Evolutionary conservation across 2,329 filamentous ascomycete species (phyloP).

Genomic region (Fusarium vanettenii): DNA sequence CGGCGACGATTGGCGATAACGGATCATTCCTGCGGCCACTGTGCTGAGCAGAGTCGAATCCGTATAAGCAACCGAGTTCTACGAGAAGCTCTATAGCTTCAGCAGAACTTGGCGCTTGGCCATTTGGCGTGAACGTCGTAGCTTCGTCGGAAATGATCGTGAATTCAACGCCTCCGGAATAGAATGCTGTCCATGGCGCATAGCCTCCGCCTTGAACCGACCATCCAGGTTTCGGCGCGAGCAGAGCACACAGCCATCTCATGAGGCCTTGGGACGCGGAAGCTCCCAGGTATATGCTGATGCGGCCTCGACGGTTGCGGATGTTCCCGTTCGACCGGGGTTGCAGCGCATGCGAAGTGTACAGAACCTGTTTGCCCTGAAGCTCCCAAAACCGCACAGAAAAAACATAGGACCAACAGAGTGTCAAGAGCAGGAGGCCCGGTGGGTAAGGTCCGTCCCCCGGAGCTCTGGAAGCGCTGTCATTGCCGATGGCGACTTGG

Average conservation of each 20-base stretch:
- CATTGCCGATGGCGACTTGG: neutral
- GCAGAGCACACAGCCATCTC: conserved; percentile 8
- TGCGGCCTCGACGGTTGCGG: neutral
- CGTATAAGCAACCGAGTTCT: conserved; percentile 2
- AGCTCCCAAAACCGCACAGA: conserved; percentile 11
- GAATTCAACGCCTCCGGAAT: neutral
- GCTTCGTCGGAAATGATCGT: neutral
- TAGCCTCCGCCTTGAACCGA: neutral
- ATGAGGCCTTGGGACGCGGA: neutral
- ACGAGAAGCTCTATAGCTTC: conserved; percentile 9
- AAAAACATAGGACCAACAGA: conserved; percentile 13
- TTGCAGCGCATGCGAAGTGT: neutral
- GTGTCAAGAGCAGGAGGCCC: conserved; percentile 2
- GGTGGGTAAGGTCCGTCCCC: neutral
- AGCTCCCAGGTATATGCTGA: neutral
- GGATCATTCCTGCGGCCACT: neutral
- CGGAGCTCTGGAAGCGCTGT: neutral
- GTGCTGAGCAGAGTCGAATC: neutral
- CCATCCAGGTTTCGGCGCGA: conserved; percentile 7
- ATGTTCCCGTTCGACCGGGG: neutral
- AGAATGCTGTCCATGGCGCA: conserved; percentile 9
- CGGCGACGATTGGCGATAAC: conserved; percentile 3
- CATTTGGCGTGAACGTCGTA: neutral
- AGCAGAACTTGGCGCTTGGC: neutral
- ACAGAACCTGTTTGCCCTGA: neutral